Base-by-base conservation (phyloP, 441 rosid genomes). In the Metrosideros polymorpha region DNA sequence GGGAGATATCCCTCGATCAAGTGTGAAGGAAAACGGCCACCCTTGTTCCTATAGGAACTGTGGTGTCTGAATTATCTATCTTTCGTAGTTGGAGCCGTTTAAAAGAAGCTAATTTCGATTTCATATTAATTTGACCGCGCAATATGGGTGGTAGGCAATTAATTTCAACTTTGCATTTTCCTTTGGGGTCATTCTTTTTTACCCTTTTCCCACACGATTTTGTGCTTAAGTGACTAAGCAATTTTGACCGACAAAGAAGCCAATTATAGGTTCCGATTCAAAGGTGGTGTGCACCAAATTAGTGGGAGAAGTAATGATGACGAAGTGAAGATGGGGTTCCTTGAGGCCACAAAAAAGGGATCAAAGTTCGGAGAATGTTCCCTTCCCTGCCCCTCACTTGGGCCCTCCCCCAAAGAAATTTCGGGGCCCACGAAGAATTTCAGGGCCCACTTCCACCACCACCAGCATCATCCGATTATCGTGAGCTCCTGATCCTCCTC, bases 221-320 rank as follows among this genome's bases (percentile, higher is more conserved):
- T 90, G 93, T 91, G 94, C 88, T 87, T 17, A 87, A 85, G 79
- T 83, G 35, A 82, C 49, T 17, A 71, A 71, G 79, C 79, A 17
- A 52, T 47, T 87, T 92, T 89, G 90, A 91, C 90, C 47, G 53
- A 77, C 22, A 84, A 87, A 88, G 85, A 88, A 61, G 76, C 79
- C 47, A 71, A 71, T 39, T 71, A 39, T 43, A 5, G 79, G 79
- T 12, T 12, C 47, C 76, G 39, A 54, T 71, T 50, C 86, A 57
- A 91, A 87, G 87, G 86, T 89, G 91, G 90, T 14, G 75, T 24
- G 86, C 27, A 47, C 90, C 89, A 90, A 71, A 55, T 90, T 51
- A 94, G 93, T 94, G 94, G 96, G 90, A 88, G 93, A 92, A 88
- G 94, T 91, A 92, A 95, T 94, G 95, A 94, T 94, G 92, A 89